Base-by-base conservation (phyloP, 2,329 filamentous ascomycete species). In the Neonectria sp. region DNA sequence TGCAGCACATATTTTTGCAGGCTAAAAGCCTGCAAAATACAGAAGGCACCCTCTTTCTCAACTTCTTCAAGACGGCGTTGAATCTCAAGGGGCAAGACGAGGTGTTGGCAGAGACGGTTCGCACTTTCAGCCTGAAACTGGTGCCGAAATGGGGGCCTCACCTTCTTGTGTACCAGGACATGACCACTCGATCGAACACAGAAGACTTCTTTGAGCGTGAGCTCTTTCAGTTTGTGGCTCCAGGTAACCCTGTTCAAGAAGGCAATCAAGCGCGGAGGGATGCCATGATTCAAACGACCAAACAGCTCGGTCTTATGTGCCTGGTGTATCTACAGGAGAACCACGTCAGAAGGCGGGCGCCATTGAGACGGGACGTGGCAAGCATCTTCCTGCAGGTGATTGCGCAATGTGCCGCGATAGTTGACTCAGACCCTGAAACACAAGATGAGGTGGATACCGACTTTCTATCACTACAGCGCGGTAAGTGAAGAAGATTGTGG, bases 111-210 rank as follows among this genome's bases (percentile, higher is more conserved):
- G 56, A 45, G 6, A 46, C 61, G 13, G 60, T 80, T 31, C 73
- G 73, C 21, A 43, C 60, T 1, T 73, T 63, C 45, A 73, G 72
- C 37, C 61, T 80, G 11, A 65, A 70, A 9, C 70, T 73, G 4
- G 73, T 82, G 4, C 81, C 84, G 0, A 70, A 77, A n/a, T 90
- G 88, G 88, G 84, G 79, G 5, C 88, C 88, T 1, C 79, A 80
- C 27, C 75, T 90, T 27, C 77, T 90, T 35, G 83, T 81, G 8
- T 86, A 84, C 69, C 81, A 80, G 27, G 85, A 89, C 55, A 66
- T 77, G 6, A 71, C 75, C 3, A 82, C 88, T 17, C 82, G 83
- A 56, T 70, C 68, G 7, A 79, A 79, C 3, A 82, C 86, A 5
- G 82, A 86, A 58, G 69, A 72, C 0, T 83, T 89, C 61, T 65